Conservation (phyloP, 2,329 filamentous ascomycete species). For the Magnaporthiopsis poae region DNA sequence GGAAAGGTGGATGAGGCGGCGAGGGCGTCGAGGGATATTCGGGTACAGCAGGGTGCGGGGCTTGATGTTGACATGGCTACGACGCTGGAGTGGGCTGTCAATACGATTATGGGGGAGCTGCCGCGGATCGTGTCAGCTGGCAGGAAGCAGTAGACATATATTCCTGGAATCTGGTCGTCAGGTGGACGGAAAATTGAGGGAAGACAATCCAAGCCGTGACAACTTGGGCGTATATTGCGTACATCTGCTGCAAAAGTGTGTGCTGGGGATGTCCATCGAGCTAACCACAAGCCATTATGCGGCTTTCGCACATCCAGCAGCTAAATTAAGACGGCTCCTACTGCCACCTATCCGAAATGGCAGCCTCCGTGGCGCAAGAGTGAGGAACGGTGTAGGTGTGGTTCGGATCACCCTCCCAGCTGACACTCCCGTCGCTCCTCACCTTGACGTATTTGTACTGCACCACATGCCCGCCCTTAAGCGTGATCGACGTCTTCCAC, state of each 20-base stretch:
- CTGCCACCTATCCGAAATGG: constrained; percentile 26
- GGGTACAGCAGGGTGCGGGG: constrained; percentile 36
- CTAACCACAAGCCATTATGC: too few species aligned
- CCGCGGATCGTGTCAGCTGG: constrained; percentile 16
- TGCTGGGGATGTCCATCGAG: too few species aligned
- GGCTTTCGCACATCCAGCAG: too few species aligned
- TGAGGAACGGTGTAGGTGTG: constrained; percentile 26
- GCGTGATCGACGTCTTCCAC: constrained; percentile 48
- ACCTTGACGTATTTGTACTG: constrained; percentile 63
- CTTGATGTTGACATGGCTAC: constrained; percentile 50
- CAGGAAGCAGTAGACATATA: constrained; percentile 14
- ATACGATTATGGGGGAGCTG: constrained; percentile 43
- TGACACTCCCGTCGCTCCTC: constrained; percentile 40
- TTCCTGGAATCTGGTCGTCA: not conserved
- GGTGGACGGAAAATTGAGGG: too few species aligned
- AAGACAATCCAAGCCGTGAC: too few species aligned
- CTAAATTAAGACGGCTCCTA: not conserved
- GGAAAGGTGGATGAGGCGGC: constrained; percentile 27
- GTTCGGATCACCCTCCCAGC: constrained; percentile 56
- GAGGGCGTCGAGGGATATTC: constrained; percentile 33
- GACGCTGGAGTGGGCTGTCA: constrained; percentile 60
- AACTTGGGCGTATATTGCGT: too few species aligned
- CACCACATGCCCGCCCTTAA: constrained; percentile 46
- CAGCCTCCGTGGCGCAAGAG: constrained; percentile 13
- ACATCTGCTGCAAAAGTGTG: too few species aligned